Evolutionary conservation across 495 filamentous ascomycete genomes (phyloP).

Genomic region (Pseudoneurospora amorphoporcata): DNA sequence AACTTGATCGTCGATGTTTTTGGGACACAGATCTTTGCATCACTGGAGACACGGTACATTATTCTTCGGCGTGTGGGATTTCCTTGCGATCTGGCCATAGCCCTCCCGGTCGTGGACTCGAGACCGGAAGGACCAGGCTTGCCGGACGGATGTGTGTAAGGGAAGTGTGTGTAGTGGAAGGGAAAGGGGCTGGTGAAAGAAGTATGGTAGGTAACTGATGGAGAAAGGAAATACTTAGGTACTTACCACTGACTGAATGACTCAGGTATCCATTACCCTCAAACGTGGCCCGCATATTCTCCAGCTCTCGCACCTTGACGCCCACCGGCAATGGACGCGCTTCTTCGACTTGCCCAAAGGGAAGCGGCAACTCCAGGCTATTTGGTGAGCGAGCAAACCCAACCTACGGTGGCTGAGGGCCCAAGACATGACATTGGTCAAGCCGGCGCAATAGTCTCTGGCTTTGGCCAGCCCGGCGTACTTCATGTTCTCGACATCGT

Average conservation of each 20-base stretch:
- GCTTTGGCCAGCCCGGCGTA: conserved; percentile 6
- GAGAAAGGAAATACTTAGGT: neutral
- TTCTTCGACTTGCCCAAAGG: no score
- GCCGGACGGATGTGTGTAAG: neutral
- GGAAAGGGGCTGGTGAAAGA: neutral
- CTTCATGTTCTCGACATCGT: conserved; percentile 13
- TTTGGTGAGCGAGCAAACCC: no score
- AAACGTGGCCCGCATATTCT: neutral
- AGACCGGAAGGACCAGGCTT: neutral
- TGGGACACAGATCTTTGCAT: neutral
- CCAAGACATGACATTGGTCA: no score
- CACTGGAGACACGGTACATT: neutral
- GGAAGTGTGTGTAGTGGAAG: neutral
- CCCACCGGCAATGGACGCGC: neutral
- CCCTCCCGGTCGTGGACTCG: neutral
- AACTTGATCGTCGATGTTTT: neutral
- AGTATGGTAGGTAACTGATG: neutral
- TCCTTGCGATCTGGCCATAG: neutral
- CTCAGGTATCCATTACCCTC: neutral
- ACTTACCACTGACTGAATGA: neutral
- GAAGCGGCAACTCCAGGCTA: no score
- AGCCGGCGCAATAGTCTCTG: neutral
- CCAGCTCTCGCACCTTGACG: neutral
- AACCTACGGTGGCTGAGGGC: no score
- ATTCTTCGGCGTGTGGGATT: neutral